Evolutionary conservation across 2,329 filamentous ascomycete genomes (phyloP), one percentile per base, ranked within the genome.

Genomic region (Colletotrichum caudatum): DNA sequence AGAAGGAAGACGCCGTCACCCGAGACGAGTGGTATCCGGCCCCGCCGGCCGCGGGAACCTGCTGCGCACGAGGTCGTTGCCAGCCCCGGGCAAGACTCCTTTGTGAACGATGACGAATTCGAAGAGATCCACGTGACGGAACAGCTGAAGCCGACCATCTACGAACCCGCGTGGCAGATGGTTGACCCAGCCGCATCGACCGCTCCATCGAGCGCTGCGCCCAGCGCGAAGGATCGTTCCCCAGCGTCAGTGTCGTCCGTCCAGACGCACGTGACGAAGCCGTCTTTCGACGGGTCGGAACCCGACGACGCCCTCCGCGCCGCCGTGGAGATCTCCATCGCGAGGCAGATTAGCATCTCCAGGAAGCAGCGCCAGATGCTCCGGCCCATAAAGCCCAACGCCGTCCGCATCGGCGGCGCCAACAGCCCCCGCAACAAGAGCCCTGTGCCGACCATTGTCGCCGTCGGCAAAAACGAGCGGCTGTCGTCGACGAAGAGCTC

Each of bases 321-420:
- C 54, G 88, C 90, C 1, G 89, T 91, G 5, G 88, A 92, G 78
- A 84, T 91, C 57, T 92, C 90, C 1, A 92, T 93, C 74, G 90
- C 90, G 0, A 84, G 91, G 1, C 90, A 92, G 78, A 91, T 93
- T 74, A 91, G 88, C 74, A 83, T 92, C 35, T 91, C 89, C 16
- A 82, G 87, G 16, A 85, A 90, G 78, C 91, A 92, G 78, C 84
- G 88, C 23, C 85, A 87, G 76, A 81, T 91, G 73, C 81, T 92
- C 23, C 84, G 86, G n/a, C 88, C 89, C 16, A 79, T 90, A 50
- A 82, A 85, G 75, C 81, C 80, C 29, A 78, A 75, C 63, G 53
- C 69, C 62, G 35, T 69, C 59, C 62, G 70, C 35, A 56, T 64
- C 71, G 39, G 53, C 33, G 53, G 53, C 53, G 53, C 20, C 65